Evolutionary conservation across 805 yeast genomes (phyloP), one percentile per base, ranked within the genome.

Genomic region (Lipomyces yamadae): DNA sequence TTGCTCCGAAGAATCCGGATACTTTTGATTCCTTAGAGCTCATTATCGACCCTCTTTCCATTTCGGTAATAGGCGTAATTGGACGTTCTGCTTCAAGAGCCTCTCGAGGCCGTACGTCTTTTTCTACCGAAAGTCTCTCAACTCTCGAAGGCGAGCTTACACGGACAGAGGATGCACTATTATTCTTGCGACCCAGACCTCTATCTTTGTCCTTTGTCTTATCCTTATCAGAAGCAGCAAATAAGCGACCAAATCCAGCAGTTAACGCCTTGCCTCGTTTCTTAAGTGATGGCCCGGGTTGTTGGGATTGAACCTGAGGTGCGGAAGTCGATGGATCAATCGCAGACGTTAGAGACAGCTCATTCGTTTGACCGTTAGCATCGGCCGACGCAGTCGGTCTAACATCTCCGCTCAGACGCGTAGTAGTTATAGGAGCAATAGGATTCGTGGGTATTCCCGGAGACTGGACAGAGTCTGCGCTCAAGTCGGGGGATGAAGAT

Each of bases 141-240:
- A 60, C 54, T 53, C 60, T 10, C 11, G 61, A 24, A 2, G 58
- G 34, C 6, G 61, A 2, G 15, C 61, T 42, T 15, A 54, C 32
- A n/a, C 54, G 45, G 39, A 58, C 15, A 13, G 13, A 1, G 55
- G 10, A 24, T 24, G 55, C 30, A 24, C 34, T 53, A 10, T 32
- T 53, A 10, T 8, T 5, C 39, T n/a, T 35, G 30, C 15, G 32
- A 30, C 18, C 11, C 11, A 33, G 34, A 8, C 29, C 13, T 33
- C 29, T 33, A 3, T 42, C 39, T 15, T 32, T 24, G 11, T 57
- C 62, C 13, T 63, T 64, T 18, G 15, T 58, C 53, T 61, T 53
- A 7, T 67, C 63, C 42, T 56, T 62, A 55, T 66, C 66, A 5
- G 69, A 58, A 10, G 65, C 54, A 48, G 64, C 54, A 48, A 67